Conservation (phyloP, 306 rosid genomes). For the Ochetophila trinervis region DNA sequence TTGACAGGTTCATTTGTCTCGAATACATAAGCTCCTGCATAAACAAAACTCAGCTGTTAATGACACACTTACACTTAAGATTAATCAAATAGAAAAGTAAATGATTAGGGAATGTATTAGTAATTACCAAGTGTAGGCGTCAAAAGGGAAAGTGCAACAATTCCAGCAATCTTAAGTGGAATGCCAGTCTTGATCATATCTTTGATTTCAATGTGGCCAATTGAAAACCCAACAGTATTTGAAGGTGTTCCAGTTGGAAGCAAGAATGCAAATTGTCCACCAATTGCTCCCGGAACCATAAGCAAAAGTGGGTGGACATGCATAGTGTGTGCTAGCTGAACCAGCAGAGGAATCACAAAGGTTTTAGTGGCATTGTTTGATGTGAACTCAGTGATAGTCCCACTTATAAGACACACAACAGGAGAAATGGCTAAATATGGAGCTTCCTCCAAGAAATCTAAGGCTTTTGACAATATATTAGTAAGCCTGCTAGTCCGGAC, state of each 20-base stretch:
- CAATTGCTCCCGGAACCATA: constrained; percentile 79
- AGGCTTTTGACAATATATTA: constrained; percentile 46
- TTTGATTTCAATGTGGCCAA: constrained; percentile 60
- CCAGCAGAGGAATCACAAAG: constrained; percentile 57
- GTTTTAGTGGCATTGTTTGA: constrained; percentile 89
- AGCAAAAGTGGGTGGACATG: constrained; percentile 72
- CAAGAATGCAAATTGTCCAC: constrained; percentile 71
- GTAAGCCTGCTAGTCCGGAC: constrained; percentile 74
- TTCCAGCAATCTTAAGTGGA: constrained; percentile 71
- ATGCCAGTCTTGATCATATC: constrained; percentile 80
- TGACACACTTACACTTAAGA: background rate
- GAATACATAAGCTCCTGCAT: constrained; percentile 65
- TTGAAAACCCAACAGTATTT: constrained; percentile 70
- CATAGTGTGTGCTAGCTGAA: constrained; percentile 61
- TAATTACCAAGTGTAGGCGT: constrained; percentile 80
- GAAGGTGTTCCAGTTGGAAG: constrained; percentile 85
- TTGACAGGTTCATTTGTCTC: constrained; percentile 32
- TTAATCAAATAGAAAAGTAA: background rate
- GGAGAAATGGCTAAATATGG: constrained; percentile 75
- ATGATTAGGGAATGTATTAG: background rate
- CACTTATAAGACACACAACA: constrained; percentile 54
- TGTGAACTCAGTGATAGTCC: constrained; percentile 75
- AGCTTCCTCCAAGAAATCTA: constrained; percentile 52
- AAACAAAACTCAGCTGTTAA: constrained; percentile 3
- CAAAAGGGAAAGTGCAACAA: constrained; percentile 45